Evolutionary conservation across 2,329 filamentous ascomycete genomes (phyloP).

Genomic region (Lasiodiplodia sp.): DNA sequence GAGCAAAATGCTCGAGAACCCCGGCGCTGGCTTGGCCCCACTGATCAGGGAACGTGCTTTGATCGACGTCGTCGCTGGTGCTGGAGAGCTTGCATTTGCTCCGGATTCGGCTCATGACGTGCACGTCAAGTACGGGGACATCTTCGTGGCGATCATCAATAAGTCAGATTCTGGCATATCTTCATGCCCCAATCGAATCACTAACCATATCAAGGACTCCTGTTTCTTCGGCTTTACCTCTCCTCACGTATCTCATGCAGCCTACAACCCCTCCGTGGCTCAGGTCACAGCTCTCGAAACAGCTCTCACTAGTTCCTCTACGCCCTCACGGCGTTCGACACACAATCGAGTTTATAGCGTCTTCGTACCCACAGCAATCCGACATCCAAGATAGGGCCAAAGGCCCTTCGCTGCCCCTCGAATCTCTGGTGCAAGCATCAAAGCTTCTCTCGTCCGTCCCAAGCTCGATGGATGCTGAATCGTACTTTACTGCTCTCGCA

Average conservation of each 20-base stretch:
- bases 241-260: conserved; percentile 66
- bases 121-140: conserved; percentile 32
- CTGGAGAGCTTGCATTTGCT: conserved; percentile 45
- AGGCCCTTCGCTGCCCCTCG: conserved; percentile 71
- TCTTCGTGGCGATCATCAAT: conserved; percentile 34
- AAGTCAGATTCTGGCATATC: conserved; percentile 22
- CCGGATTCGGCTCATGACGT: conserved; percentile 34
- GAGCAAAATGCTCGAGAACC: conserved; percentile 7
- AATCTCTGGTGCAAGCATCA: conserved; percentile 70
- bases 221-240: conserved; percentile 65
- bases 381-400: conserved; percentile 47
- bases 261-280: conserved; percentile 64
- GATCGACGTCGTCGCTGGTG: conserved; percentile 45
- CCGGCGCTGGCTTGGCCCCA: conserved; percentile 42
- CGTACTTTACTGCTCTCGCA: conserved; percentile 68
- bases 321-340: conserved; percentile 69
- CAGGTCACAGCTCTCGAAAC: conserved; percentile 62
- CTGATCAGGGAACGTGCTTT: conserved; percentile 45
- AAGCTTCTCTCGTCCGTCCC: conserved; percentile 69
- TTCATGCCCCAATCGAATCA: neutral
- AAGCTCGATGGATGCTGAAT: conserved; percentile 58
- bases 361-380: conserved; percentile 63
- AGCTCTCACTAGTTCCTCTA: conserved; percentile 68
- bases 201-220: conserved; percentile 43
- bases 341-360: conserved; percentile 74